phyloP scores from a whole-genome alignment of 2,329 filamentous ascomycete species.

The Paraphaeosphaeria minitans region DNA sequence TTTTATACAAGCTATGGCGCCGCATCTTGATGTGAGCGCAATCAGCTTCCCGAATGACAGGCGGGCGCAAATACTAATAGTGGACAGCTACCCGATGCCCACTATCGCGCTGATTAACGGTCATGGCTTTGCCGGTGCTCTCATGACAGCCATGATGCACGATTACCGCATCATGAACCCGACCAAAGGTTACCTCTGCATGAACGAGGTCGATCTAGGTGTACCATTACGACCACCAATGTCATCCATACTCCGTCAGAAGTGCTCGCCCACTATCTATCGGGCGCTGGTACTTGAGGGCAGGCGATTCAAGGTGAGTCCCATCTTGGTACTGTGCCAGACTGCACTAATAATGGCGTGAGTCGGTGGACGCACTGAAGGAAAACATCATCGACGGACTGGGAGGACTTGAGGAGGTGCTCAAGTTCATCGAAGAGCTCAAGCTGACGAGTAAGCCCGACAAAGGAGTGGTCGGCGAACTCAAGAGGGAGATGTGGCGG shows the following conservation, averaged over 20 bases:
- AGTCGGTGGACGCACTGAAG: neutral
- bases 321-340: neutral
- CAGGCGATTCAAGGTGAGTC: neutral
- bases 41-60: neutral
- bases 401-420: neutral
- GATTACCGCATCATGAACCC: neutral
- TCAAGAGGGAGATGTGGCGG: neutral
- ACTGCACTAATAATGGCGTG: neutral
- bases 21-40: neutral
- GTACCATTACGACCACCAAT: neutral
- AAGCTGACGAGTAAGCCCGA: neutral
- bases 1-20: neutral
- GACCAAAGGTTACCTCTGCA: neutral
- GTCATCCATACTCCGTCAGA: neutral
- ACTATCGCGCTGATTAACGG: neutral
- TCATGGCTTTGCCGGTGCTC: neutral
- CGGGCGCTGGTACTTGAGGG: neutral
- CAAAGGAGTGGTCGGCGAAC: neutral
- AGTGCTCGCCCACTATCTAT: neutral
- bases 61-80: neutral
- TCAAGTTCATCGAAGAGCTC: neutral
- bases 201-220: neutral
- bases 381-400: neutral
- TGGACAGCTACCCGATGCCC: neutral
- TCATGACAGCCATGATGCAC: neutral